phyloP scores from a whole-genome alignment of 768 basidiomycete species.

The Boletus edulis region DNA sequence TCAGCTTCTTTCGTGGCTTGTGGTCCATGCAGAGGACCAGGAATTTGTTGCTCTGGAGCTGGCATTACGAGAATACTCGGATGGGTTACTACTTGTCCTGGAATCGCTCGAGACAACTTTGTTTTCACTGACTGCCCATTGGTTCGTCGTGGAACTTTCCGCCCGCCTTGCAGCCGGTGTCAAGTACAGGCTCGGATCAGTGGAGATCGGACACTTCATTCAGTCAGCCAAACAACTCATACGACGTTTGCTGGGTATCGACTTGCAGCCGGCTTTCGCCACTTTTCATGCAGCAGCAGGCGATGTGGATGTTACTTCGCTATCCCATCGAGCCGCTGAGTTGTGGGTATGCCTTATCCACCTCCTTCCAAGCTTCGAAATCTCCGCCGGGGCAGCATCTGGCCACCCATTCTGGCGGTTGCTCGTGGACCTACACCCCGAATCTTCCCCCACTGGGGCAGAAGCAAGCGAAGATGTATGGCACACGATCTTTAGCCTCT shows the following conservation, averaged over 20 bases:
- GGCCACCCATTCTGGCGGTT: conserved; percentile 46
- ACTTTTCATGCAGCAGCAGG: conserved; percentile 18
- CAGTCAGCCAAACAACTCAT: conserved; percentile 42
- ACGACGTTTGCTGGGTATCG: conserved; percentile 50
- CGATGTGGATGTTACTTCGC: conserved; percentile 33
- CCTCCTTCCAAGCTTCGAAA: conserved; percentile 35
- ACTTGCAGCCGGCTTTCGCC: conserved; percentile 37
- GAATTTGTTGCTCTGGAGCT: conserved; percentile 30
- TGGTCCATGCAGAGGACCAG: conserved; percentile 33
- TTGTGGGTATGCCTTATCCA: conserved; percentile 77
- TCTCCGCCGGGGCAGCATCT: conserved; percentile 14
- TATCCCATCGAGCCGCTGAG: conserved; percentile 50
- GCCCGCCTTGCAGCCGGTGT: conserved; percentile 34
- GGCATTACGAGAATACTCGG: conserved; percentile 37
- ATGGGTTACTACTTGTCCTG: conserved; percentile 38
- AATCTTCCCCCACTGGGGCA: conserved; percentile 32
- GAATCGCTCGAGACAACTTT: conserved; percentile 33
- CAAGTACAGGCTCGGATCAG: conserved; percentile 29
- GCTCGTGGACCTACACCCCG: conserved; percentile 35
- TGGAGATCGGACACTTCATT: conserved; percentile 19
- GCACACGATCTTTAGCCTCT: conserved; percentile 65
- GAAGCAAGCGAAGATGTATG: conserved; percentile 68
- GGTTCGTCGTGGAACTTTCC: conserved; percentile 64
- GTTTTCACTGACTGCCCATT: conserved; percentile 47
- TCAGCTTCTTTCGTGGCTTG: conserved; percentile 47